Evolutionary conservation across 768 basidiomycete species (phyloP), one percentile per base, ranked within the genome.

Genomic region (Sutorius australiensis): DNA sequence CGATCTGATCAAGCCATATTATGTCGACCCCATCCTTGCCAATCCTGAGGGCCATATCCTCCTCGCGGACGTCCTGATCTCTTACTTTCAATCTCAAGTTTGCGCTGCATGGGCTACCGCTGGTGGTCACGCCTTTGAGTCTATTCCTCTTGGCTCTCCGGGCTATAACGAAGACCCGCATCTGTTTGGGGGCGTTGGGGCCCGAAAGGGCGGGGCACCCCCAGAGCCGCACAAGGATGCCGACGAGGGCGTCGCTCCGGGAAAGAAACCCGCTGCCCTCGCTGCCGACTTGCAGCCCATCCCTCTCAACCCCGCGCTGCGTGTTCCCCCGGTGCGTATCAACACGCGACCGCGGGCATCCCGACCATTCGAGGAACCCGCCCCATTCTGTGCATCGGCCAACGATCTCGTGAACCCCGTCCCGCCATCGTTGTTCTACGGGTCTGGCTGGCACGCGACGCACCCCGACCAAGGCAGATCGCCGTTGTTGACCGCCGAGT

Each of bases 351-450:
- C 89, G 3, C 72, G 71, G 53, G 72, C 67, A 1, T 59, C 67
- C 12, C 70, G 73, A 1, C 76, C 81, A 4, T 95, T 88, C 68
- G 82, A 89, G 67, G 97, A 98, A 70, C 82, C 95, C 46, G 79
- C 83, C 36, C 97, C 95, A 7, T 93, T 80, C 74, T 98, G 97
- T 69, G 93, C 92, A 0, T 87, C 86, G 19, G 97, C 97, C n/a
- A 95, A 98, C 70, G 95, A 99, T 68, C 77, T 98, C 47, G 92
- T 99, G 70, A 98, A 98, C 73, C 97, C 97, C 1, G 78, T 98
- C 0, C 95, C 95, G n/a, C 83, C 87, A 0, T 91, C 90, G 30
- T 73, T 98, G 60, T 98, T 98, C 75, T 89, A 87, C 56, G 97
- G 94, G 30, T 86, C 87, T 0, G 97, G 97, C 6, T 99, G 95